phyloP scores from a whole-genome alignment of 192 early-diverging fungal species.

The Piromyces sp. region DNA sequence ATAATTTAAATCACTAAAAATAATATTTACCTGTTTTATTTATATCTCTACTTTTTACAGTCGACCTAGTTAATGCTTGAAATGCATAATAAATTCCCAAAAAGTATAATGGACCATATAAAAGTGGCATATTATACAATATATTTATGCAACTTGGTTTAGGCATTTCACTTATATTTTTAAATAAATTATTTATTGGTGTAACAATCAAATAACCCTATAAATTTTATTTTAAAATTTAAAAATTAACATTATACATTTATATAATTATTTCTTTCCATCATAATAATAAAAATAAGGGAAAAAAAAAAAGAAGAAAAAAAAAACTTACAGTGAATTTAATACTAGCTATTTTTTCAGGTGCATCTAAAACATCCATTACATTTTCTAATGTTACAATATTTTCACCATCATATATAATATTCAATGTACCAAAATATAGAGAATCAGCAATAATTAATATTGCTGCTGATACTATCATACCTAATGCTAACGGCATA shows the following conservation, averaged over 20 bases:
- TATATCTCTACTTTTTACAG: neutral
- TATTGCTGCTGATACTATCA: neutral
- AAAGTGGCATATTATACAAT: neutral
- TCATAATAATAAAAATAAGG: neutral
- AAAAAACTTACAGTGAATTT: neutral
- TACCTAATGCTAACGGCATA: neutral
- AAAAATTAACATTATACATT: no score
- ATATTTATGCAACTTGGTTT: neutral
- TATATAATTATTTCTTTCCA: no score
- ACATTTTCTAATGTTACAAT: neutral
- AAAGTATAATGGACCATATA: neutral
- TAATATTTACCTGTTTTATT: neutral
- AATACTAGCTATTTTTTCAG: neutral
- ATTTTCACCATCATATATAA: neutral
- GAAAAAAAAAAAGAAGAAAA: neutral
- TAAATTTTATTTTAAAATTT: no score
- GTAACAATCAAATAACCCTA: neutral
- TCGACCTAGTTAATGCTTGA: neutral
- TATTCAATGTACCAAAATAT: neutral
- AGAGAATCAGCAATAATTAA: neutral
- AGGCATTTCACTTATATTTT: neutral
- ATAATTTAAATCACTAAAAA: neutral
- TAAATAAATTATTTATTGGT: neutral
- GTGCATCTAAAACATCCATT: neutral
- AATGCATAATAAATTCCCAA: neutral